phyloP scores from a whole-genome alignment of 2,329 filamentous ascomycete genomes.

The Zymoseptoria crescenta region DNA sequence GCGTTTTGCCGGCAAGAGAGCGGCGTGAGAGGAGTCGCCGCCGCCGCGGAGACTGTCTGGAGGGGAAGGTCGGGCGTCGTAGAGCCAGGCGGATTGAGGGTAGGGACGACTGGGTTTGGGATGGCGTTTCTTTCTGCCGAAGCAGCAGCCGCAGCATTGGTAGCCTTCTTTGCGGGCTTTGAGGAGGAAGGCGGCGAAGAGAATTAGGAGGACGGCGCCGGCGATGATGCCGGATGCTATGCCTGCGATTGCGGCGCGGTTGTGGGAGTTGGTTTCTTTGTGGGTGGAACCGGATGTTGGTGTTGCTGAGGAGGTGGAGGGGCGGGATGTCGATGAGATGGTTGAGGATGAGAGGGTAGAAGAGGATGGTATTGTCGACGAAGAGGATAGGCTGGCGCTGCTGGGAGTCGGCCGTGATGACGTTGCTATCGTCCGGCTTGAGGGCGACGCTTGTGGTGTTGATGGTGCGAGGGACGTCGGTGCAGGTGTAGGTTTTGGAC shows the following conservation, averaged over 20 bases:
- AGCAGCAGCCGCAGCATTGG: background rate
- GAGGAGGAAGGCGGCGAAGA: conserved; percentile 11
- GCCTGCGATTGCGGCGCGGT: conserved; percentile 12
- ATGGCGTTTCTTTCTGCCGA: conserved; percentile 7
- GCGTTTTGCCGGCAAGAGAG: background rate
- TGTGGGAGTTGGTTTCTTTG: background rate
- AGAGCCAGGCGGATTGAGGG: conserved; percentile 20
- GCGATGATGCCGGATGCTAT: conserved; percentile 16
- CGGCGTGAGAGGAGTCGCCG: background rate
- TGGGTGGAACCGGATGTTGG: conserved; percentile 2
- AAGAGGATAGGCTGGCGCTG: background rate
- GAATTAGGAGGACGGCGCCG: conserved; percentile 13
- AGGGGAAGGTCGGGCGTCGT: conserved; percentile 18
- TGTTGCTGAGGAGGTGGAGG: conserved; percentile 3
- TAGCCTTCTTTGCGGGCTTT: conserved; percentile 10
- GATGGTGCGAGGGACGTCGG: background rate
- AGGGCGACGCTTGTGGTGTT: background rate
- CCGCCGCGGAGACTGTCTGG: conserved; percentile 1
- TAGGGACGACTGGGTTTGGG: conserved; percentile 11
- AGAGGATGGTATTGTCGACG: background rate
- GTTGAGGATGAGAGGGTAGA: background rate
- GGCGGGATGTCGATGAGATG: conserved; percentile 1
- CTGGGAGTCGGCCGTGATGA: background rate
- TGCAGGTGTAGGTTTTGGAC: background rate
- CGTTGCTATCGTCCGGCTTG: background rate